Evolutionary conservation across 345 rosid genomes (phyloP).

Genomic region (Hirschfeldia incana): DNA sequence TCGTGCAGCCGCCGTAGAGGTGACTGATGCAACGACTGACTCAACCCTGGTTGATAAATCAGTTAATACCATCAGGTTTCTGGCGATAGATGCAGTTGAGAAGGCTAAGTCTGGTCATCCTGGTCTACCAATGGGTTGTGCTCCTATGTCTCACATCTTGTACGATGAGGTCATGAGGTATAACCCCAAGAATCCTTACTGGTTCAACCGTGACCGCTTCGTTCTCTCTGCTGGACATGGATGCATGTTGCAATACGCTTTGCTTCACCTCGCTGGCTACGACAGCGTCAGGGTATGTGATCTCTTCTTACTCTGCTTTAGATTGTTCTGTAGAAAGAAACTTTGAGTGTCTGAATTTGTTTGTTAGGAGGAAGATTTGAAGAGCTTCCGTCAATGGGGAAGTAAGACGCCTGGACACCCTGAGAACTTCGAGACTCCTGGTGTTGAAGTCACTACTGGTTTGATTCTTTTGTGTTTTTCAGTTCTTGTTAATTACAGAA

Average conservation of each 20-base stretch:
- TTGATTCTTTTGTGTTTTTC: slow-evolving; percentile 14
- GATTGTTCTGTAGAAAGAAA: not conserved
- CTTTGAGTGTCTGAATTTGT: not conserved
- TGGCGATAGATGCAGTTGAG: slow-evolving; percentile 91
- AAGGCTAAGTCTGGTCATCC: slow-evolving; percentile 98
- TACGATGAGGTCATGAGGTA: slow-evolving; percentile 90
- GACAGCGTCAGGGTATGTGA: slow-evolving; percentile 69
- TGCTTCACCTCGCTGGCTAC: slow-evolving; percentile 96
- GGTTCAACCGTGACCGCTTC: slow-evolving; percentile 98
- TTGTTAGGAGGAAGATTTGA: slow-evolving; percentile 73
- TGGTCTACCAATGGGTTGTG: slow-evolving; percentile 97
- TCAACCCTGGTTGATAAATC: slow-evolving; percentile 76
- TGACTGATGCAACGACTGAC: slow-evolving; percentile 53
- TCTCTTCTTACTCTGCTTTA: slow-evolving; percentile 16
- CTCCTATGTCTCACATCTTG: slow-evolving; percentile 87
- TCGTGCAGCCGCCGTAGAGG: slow-evolving; percentile 58
- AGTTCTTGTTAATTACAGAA: not conserved
- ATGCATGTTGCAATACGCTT: slow-evolving; percentile 90
- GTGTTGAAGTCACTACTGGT: slow-evolving; percentile 90
- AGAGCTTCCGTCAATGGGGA: slow-evolving; percentile 80
- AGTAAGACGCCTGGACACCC: slow-evolving; percentile 88
- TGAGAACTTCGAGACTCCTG: slow-evolving; percentile 90
- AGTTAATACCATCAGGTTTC: slow-evolving; percentile 78
- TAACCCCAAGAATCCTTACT: slow-evolving; percentile 93
- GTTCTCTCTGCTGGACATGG: slow-evolving; percentile 97